These are phyloP conservation scores for Aspergillus sp. DNA, from an alignment of 2,329 filamentous ascomycete species.

Conservation along the genomic window DNA sequence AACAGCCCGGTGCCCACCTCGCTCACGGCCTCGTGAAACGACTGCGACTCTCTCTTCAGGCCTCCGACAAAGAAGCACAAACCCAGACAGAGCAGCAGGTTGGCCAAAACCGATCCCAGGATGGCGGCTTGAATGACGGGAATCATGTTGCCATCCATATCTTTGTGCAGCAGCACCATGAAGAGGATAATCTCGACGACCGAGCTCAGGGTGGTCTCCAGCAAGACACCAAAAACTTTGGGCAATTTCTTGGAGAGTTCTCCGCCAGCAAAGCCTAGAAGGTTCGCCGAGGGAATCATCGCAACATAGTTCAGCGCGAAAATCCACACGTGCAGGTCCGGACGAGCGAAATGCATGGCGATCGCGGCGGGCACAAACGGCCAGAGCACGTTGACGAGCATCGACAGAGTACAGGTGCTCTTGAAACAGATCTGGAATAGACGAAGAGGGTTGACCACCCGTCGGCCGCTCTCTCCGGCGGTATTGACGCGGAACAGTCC, in stretches of 20 bases:
- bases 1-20: slow-evolving; percentile 77
- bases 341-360: slow-evolving; percentile 58
- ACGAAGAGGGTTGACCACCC: slow-evolving; percentile 62
- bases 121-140: slow-evolving; percentile 82
- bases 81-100: slow-evolving; percentile 76
- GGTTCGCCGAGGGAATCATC: slow-evolving; percentile 74
- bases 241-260: slow-evolving; percentile 73
- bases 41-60: slow-evolving; percentile 63
- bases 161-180: slow-evolving; percentile 66
- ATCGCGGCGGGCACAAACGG: slow-evolving; percentile 72
- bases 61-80: slow-evolving; percentile 78
- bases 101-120: slow-evolving; percentile 78
- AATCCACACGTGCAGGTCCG: slow-evolving; percentile 60
- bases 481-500: slow-evolving; percentile 35
- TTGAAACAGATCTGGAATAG: slow-evolving; percentile 64
- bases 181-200: slow-evolving; percentile 82
- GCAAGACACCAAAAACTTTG: slow-evolving; percentile 57
- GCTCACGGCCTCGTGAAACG: slow-evolving; percentile 72
- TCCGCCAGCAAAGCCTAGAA: slow-evolving; percentile 72
- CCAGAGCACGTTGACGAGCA: slow-evolving; percentile 70
- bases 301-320: slow-evolving; percentile 73
- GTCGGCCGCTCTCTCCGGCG: slow-evolving; percentile 66
- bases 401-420: slow-evolving; percentile 64
- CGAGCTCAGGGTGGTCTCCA: slow-evolving; percentile 64
- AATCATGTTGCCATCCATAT: slow-evolving; percentile 47